phyloP scores from a whole-genome alignment of 1,284 basidiomycete species.

The Trametes sp. region DNA sequence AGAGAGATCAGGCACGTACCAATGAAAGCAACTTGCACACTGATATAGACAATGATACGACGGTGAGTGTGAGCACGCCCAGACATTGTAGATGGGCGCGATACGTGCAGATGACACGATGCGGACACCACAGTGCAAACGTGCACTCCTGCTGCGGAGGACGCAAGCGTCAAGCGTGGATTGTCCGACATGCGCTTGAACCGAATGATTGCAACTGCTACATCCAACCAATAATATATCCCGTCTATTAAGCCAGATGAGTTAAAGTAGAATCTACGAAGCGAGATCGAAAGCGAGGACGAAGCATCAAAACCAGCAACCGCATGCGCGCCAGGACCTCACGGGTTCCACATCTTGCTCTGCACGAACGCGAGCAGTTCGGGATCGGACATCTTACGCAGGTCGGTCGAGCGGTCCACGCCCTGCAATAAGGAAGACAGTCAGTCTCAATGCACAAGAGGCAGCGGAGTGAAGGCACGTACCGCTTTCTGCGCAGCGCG shows the following conservation, averaged over 20 bases:
- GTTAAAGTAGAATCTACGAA: not conserved
- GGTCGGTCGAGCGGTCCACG: conserved; percentile 63
- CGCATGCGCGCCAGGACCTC: conserved; percentile 8
- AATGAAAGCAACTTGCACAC: no score
- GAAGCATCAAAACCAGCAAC: not conserved
- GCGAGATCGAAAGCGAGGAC: not conserved
- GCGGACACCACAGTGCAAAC: no score
- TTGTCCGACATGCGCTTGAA: no score
- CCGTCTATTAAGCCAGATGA: not conserved
- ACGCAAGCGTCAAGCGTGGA: no score
- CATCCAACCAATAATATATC: no score
- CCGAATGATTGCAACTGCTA: no score
- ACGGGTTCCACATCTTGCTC: conserved; percentile 78
- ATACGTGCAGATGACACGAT: no score
- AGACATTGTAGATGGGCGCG: no score
- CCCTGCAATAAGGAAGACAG: conserved; percentile 32
- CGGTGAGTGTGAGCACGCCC: no score
- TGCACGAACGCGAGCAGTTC: conserved; percentile 63
- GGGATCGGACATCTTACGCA: conserved; percentile 64
- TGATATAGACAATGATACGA: no score
- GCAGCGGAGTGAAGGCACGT: conserved; percentile 32
- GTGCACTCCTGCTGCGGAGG: no score
- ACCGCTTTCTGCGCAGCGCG: conserved; percentile 80
- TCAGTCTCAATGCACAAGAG: not conserved
- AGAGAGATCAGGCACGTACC: no score